Base-by-base conservation (phyloP, 2,329 filamentous ascomycete species). In the Aspergillus flavus region DNA sequence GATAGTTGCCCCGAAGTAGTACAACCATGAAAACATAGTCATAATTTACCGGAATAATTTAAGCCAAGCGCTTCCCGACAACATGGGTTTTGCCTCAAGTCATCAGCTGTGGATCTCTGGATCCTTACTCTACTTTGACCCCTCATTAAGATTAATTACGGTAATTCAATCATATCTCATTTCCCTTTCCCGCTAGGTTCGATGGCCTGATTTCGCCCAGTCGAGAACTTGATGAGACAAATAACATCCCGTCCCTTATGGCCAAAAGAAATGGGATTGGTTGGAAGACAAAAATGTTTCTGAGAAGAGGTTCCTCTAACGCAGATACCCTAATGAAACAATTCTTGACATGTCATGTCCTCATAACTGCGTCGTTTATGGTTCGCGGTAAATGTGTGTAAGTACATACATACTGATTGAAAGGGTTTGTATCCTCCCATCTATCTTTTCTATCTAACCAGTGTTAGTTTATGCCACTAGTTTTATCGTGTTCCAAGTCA, bases 31-130 rank as follows among this genome's bases (percentile, higher is more conserved):
- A 52, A 21, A 6, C 9, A n/a, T 14, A n/a, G 19, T 21, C 4
- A 32, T 34, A 52, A 52, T 32, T 21, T 52, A 46, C 28, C 39
- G 19, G 39, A 41, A n/a, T 41, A 30, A 58, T 57, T 64, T 55
- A 61, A 58, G 58, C 59, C 61, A 28, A 52, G 21, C 36, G 32
- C 26, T 62, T 61, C 65, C 64, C 61, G 62, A 68, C 61, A 63
- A 32, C 61, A 57, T 53, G 48, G 48, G 54, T 67, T 66, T 67
- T 61, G 62, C 32, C 48, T 61, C 39, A 6, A 41, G 39, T 41
- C 59, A 55, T 63, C 48, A 23, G 34, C 57, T 60, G 62, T 66
- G 63, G 60, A 63, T 58, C 61, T 30, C 46, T 16, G 14, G 26
- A 28, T 30, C 26, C 46, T 26, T 50, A n/a, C 6, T 50, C 46